Base-by-base conservation (phyloP, 2,329 filamentous ascomycete genomes). In the Neonectria ditissima region DNA sequence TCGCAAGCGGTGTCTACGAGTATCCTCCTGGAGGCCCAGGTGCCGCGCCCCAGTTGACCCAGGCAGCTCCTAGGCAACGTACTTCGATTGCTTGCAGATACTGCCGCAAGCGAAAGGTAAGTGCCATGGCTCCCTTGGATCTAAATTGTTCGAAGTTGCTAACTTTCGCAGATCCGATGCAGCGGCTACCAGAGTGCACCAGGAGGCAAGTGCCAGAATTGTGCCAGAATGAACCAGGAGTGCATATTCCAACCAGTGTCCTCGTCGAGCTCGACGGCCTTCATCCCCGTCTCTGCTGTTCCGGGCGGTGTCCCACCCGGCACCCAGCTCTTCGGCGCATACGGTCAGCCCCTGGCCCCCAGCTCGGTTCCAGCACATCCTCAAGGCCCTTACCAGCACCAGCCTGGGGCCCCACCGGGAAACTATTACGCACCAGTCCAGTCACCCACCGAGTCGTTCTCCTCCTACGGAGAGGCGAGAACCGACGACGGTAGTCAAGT, bases 71-170 rank as follows among this genome's bases (percentile, higher is more conserved):
- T 1, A 79, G 86, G 22, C 86, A 88, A 73, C 80, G 86, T 30
- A 88, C 86, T 2, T 87, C 86, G 0, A 88, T 88, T 67, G 86
- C 86, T 4, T 89, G 86, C 73, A 81, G 84, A 57, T 89, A 89
- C 66, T 89, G 86, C 72, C 78, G 86, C n/a, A 87, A 87, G 74
- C 80, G 86, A 73, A 89, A 89, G 83, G 86, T 88, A 70, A 50
- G 74, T 62, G 11, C 14, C 51, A 22, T 13, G 18, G 6, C 7
- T n/a, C 34, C 7, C 26, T 32, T 37, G 22, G 43, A 16, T 51
- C 9, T 26, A 30, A 6, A 3, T 34, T 24, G 24, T 48, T 41
- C 34, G n/a, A 30, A 22, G 26, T 50, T 32, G 44, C 63, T 68
- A 52, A 72, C 50, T 47, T 37, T 2, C 43, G 18, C 62, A 88